A percentile compares a stretch with the other conserved stretches of the same genome.
phyloP scores from a whole-genome alignment of 2,329 filamentous ascomycete genomes.

The Fusarium decemcellulare region DNA sequence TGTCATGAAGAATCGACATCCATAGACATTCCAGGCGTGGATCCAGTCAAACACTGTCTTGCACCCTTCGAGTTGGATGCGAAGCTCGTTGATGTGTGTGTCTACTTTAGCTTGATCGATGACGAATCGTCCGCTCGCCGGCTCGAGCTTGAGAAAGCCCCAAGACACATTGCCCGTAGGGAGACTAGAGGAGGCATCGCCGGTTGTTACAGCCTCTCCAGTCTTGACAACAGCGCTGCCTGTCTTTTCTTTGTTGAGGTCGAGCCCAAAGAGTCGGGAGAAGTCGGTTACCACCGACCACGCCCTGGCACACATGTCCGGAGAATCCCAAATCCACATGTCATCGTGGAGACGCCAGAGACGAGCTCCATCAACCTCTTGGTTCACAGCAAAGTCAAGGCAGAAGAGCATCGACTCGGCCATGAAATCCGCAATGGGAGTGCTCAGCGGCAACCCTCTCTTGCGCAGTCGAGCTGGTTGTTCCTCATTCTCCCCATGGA shows the following conservation, averaged over 20 bases:
- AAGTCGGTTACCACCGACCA: not conserved
- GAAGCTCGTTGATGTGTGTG: not conserved
- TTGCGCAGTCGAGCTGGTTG: not conserved
- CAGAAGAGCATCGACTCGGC: not conserved
- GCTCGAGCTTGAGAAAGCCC: not conserved
- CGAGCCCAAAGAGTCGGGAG: not conserved
- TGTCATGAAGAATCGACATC: not conserved
- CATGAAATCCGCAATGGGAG: not conserved
- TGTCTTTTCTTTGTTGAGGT: not conserved
- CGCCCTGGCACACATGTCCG: not conserved
- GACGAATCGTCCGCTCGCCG: not conserved
- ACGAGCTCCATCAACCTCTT: not conserved
- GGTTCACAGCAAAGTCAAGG: not conserved
- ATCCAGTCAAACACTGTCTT: not conserved
- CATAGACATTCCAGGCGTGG: not conserved
- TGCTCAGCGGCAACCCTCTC: not conserved
- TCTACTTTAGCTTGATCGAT: not conserved
- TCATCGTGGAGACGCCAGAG: not conserved
- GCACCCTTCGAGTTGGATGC: not conserved
- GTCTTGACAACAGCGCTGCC: not conserved
- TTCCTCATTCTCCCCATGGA: not conserved
- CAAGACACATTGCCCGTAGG: not conserved
- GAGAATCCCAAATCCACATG: conserved; percentile 1
- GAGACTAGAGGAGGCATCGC: not conserved
- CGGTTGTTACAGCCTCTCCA: not conserved